Evolutionary conservation across 2,329 filamentous ascomycete genomes (phyloP), one percentile per base, ranked within the genome.

Genomic region (Sporothrix sp.): DNA sequence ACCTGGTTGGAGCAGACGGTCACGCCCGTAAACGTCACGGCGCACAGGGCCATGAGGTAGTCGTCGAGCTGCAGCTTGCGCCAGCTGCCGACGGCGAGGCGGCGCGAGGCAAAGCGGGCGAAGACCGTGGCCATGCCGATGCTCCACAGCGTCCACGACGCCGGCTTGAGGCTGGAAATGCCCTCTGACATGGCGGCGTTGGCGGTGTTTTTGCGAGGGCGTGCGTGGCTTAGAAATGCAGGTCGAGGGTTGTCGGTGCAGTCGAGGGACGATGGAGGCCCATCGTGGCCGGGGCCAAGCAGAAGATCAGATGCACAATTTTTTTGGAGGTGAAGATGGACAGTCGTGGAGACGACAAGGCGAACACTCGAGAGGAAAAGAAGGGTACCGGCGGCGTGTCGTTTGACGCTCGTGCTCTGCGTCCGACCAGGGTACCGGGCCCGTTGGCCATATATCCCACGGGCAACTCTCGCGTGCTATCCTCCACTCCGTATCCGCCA

Each of bases 41-140:
- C 63, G 7, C 73, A 70, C 50, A 78, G 65, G 8, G 73, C 37
- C 75, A 81, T 81, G 21, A 77, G 63, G 58, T 71, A 79, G 58
- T 82, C 78, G 57, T 81, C 78, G 23, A 71, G 58, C 57, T 76
- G 72, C n/a, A 78, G 69, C 7, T 66, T 66, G 37, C 63, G 66
- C 57, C 70, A 63, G 35, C 71, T 69, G 14, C 73, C 68, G 27
- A 79, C 58, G 45, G 63, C 63, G 16, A 68, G 58, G 1, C 63
- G 61, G 13, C 66, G 58, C 7, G 66, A 64, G 1, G 39, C 35
- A 13, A 58, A 28, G n/a, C 54, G 56, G 32, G 57, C 56, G 3
- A 42, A 7, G 2, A 58, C 52, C 1, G 52, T 48, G 11, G 53
- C 11, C 8, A 59, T 48, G 44, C 55, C 57, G 20, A 58, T 18